Base-by-base conservation (phyloP, 2,329 filamentous ascomycete species). In the Hymenoscyphus repandus region DNA sequence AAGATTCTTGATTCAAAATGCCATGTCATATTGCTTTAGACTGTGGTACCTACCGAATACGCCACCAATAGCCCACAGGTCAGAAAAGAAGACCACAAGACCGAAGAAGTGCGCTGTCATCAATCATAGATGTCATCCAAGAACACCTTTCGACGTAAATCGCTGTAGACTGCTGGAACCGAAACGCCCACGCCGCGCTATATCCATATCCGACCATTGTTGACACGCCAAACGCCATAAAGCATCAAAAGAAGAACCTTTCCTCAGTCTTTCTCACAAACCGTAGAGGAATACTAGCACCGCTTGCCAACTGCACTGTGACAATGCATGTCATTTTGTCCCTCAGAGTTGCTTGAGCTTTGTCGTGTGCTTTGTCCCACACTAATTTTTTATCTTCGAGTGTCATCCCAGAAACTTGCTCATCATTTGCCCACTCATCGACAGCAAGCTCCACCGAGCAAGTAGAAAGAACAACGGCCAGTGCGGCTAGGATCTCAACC, bases 401-500 rank as follows among this genome's bases (percentile, higher is more conserved):
- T 17, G 37, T 40, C 53, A 55, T 55, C 13, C 11, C n/a, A 12
- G 7, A 17, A 9, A 55, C 47, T 11, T 51, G 39, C 15, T 53
- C 51, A 20, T 53, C 51, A 17, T 32, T 51, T 20, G 53, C 50
- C 50, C 45, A 48, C n/a, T 52, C 44, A 37, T 52, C 43, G 3
- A 57, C 54, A 38, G 47, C 56, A 6, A 58, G 41, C 45, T 58
- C 56, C 2, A 58, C 50, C 7, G 47, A 45, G 43, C 47, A 55
- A 17, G 47, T 27, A 7, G 31, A 38, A 18, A 59, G 50, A 13
- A 58, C 40, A 2, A 48, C 34, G 15, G 62, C 58, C 5, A 67
- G 44, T 2, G 60, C 45, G 18, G 62, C 62, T 22, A 60, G 50
- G 45, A 66, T 61, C 56, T 67, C 64, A 4, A 65, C 61, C 36